Evolutionary conservation across 73 alveolate genomes (phyloP).

Genomic region (Paraurostyla sp.): DNA sequence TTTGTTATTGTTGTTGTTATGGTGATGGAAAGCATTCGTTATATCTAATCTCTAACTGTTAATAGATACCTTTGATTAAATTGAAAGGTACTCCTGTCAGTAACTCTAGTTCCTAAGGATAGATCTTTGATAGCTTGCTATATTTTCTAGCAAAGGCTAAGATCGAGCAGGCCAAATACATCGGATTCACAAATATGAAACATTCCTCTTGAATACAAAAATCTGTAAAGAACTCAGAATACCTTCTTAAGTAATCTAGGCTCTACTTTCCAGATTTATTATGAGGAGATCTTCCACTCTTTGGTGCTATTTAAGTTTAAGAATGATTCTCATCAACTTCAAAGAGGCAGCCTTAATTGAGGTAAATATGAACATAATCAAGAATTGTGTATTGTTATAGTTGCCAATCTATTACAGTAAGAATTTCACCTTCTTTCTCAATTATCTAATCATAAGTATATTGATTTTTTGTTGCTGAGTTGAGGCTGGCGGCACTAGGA

Average conservation of each 20-base stretch:
- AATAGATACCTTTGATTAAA: constrained; percentile 1
- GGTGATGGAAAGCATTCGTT: constrained; percentile 45
- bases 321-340: background rate
- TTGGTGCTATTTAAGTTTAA: background rate
- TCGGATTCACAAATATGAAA: background rate
- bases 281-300: background rate
- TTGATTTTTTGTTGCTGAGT: background rate
- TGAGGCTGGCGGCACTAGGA: constrained; percentile 42
- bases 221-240: constrained; percentile 45
- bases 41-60: constrained; percentile 15
- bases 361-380: constrained; percentile 14
- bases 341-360: constrained; percentile 25
- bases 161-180: constrained; percentile 27
- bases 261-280: background rate
- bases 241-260: constrained; percentile 23
- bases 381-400: background rate
- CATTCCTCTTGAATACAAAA: constrained; percentile 35
- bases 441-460: constrained; percentile 8
- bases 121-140: background rate
- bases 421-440: background rate
- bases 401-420: background rate
- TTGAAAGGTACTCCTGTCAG: background rate
- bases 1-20: background rate
- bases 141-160: constrained; percentile 24
- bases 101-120: constrained; percentile 7